Conservation (phyloP, 2,329 filamentous ascomycete genomes). For the Sporothrix pseudoabietina region DNA sequence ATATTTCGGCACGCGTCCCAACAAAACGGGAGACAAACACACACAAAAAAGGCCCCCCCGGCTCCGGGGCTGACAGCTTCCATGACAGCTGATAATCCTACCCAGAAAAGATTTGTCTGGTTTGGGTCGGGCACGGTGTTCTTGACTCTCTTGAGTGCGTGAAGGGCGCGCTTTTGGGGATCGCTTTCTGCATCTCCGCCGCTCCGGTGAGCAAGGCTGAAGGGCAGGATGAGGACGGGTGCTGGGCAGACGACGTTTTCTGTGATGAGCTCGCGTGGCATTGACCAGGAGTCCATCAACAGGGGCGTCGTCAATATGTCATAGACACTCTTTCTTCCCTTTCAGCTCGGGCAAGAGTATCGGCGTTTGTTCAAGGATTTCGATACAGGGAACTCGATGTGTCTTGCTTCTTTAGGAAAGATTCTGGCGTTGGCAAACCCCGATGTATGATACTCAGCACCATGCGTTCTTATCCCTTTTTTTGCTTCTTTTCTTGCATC, state of each 20-base stretch:
- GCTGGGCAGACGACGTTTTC: not conserved
- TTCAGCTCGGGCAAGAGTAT: not conserved
- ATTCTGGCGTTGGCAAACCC: not conserved
- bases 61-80: not conserved
- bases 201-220: slow-evolving; percentile 4
- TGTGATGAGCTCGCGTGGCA: not conserved
- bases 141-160: too few species aligned
- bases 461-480: not conserved
- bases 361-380: not conserved
- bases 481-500: too few species aligned
- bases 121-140: not conserved
- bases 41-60: not conserved
- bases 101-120: not conserved
- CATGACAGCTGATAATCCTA: slow-evolving; percentile 7
- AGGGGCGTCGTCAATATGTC: not conserved
- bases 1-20: not conserved
- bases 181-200: not conserved
- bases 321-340: not conserved
- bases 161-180: not conserved
- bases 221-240: not conserved
- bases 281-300: not conserved
- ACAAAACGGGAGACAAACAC: not conserved
- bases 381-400: not conserved
- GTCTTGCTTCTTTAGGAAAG: not conserved
- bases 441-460: not conserved